Percentiles rank a stretch among this genome's conserved stretches.
Evolutionary conservation across 305 asterid species (phyloP).

Genomic region (Solanum chacoense): DNA sequence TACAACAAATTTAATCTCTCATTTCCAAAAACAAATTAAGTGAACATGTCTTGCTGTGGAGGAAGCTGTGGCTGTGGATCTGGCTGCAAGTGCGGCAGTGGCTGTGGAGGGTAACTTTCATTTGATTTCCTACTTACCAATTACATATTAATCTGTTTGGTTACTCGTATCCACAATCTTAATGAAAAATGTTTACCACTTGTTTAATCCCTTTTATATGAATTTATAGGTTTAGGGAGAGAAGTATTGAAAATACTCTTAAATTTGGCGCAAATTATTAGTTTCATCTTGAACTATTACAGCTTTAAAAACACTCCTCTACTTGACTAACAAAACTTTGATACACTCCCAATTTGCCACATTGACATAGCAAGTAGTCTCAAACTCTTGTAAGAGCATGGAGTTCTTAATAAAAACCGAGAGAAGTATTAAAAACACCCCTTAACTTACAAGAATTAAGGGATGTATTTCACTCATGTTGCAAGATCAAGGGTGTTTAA

Average conservation of each 20-base stretch:
- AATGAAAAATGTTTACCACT: background rate
- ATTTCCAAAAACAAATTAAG: background rate
- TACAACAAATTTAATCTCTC: background rate
- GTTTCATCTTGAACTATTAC: background rate
- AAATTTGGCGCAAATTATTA: too few species aligned
- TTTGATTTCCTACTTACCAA: background rate
- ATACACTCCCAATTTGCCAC: background rate
- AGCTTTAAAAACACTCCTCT: background rate
- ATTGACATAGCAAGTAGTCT: background rate
- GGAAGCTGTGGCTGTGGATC: slow-evolving; percentile 38
- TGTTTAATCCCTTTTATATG: background rate
- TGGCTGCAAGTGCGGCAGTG: slow-evolving; percentile 38
- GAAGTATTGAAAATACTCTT: background rate
- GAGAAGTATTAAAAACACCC: background rate
- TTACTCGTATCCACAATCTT: background rate
- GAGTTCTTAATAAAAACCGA: too few species aligned
- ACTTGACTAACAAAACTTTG: background rate
- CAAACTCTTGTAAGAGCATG: background rate
- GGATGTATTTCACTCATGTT: background rate
- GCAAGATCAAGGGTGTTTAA: background rate
- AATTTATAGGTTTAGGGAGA: too few species aligned
- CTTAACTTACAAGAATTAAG: background rate
- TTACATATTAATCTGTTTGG: background rate
- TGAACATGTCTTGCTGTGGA: slow-evolving; percentile 32
- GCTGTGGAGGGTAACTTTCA: slow-evolving; percentile 28